Conservation (phyloP, 352 stramenopile genomes). For the Globisporangium recalcitrans region DNA sequence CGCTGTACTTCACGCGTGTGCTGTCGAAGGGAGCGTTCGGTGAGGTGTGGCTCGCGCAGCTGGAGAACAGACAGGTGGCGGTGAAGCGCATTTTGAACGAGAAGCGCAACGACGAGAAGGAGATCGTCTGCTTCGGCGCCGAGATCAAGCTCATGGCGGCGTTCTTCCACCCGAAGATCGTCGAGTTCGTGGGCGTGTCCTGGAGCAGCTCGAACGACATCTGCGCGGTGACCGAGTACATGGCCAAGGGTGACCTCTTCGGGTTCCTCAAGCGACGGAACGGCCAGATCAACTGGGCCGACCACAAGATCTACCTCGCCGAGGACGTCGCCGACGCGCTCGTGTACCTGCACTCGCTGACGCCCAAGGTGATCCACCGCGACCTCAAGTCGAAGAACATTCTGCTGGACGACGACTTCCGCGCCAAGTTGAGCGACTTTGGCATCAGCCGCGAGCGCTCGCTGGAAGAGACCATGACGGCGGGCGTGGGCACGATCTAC, state of each 20-base stretch:
- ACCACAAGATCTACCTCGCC: constrained; percentile 71
- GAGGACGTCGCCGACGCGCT: constrained; percentile 70
- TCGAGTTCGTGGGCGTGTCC: constrained; percentile 73
- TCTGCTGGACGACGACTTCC: constrained; percentile 55
- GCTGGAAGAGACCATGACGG: constrained; percentile 78
- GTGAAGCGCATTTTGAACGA: constrained; percentile 81
- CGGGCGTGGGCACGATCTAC: constrained; percentile 77
- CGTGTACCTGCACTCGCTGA: constrained; percentile 66
- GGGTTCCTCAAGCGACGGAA: constrained; percentile 65
- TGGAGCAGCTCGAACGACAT: constrained; percentile 70
- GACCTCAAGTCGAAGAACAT: constrained; percentile 82
- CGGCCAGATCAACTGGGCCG: constrained; percentile 61
- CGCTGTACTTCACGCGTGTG: constrained; percentile 79
- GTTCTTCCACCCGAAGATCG: constrained; percentile 78
- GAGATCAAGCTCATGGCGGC: constrained; percentile 86
- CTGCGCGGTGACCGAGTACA: constrained; percentile 80
- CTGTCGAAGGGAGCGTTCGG: constrained; percentile 84
- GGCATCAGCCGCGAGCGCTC: constrained; percentile 74
- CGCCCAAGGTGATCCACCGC: constrained; percentile 75
- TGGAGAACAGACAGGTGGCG: constrained; percentile 73
- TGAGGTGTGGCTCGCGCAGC: constrained; percentile 79
- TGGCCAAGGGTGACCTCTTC: constrained; percentile 71
- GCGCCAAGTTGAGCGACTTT: constrained; percentile 69
- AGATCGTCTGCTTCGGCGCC: constrained; percentile 79
- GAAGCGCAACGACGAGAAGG: constrained; percentile 76